Conservation (phyloP, 2,329 filamentous ascomycete genomes). For the Ceratocystis albifundus region DNA sequence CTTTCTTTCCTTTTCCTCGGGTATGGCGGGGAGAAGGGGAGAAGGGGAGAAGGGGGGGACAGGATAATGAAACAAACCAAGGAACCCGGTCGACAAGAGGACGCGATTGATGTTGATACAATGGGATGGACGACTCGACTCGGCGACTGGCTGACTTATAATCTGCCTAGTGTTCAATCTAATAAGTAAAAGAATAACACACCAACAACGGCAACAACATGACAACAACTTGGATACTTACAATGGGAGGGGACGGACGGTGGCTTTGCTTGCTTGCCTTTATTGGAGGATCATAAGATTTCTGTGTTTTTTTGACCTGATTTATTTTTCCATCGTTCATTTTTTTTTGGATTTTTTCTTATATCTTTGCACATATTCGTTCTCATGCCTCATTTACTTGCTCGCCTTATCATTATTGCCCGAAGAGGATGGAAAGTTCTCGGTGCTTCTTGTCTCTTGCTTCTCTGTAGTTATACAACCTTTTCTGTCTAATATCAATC, state of each 20-base stretch:
- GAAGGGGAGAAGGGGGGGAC: background rate
- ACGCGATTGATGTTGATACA: too few species aligned
- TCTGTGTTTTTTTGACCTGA: slow-evolving; percentile 10
- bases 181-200: background rate
- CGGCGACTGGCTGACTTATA: too few species aligned
- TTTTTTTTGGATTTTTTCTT: slow-evolving; percentile 7
- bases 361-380: background rate
- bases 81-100: too few species aligned
- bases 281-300: background rate
- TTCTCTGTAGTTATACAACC: background rate
- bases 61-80: background rate
- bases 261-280: background rate
- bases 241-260: background rate
- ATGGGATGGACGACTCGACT: too few species aligned
- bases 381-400: background rate
- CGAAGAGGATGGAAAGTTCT: background rate
- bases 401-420: background rate
- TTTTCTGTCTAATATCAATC: background rate
- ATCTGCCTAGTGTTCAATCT: too few species aligned
- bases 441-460: background rate
- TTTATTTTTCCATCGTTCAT: background rate
- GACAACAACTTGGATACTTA: slow-evolving; percentile 1
- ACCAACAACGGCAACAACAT: background rate
- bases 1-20: too few species aligned
- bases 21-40: background rate